Base-by-base conservation (phyloP, 805 yeast genomes). In the Myxozyma neglecta region DNA sequence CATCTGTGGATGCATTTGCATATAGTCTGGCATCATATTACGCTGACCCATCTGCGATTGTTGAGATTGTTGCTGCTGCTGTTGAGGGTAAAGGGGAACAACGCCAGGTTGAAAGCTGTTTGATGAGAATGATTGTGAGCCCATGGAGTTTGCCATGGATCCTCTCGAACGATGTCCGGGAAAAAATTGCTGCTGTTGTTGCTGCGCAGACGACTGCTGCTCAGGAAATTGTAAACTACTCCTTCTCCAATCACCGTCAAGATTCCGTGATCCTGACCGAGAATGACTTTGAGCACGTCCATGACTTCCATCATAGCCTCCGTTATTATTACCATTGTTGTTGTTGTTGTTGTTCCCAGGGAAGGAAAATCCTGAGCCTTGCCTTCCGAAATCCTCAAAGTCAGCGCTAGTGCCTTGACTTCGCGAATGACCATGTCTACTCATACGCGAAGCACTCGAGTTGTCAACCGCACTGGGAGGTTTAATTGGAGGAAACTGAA, bases 121-220 rank as follows among this genome's bases (percentile, higher is more conserved):
- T 11, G 57, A 20, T 7, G 56, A 20, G 32, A 57, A 61, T 6
- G 54, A 50, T 8, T 39, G 57, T 8, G 46, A 50, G n/a, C 57
- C 49, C 49, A 49, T 24, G 1, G 59, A 46, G 46, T 42, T 56
- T 3, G 63, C 61, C 69, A 84, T 83, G 11, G 96, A 90, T 56
- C 86, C 83, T 68, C 93, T 83, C 16, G 85, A 79, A 69, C 89
- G 83, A 72, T 90, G 96, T 14, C 96, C 91, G 1, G 96, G 96
- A 1, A 83, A 84, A 75, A 85, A 90, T 4, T 44, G 54, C 29
- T 18, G 50, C 16, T 57, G 56, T 47, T 47, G 62, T 24, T 58
- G 62, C 32, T 18, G 50, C 35, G 50, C 53, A 42, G 47, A 56
- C 34, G 53, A 57, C 36, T 53, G 59, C 37, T 48, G 62, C 4